Conservation (phyloP, 805 yeast genomes). For the Sugiyamaella mastotermitis region DNA sequence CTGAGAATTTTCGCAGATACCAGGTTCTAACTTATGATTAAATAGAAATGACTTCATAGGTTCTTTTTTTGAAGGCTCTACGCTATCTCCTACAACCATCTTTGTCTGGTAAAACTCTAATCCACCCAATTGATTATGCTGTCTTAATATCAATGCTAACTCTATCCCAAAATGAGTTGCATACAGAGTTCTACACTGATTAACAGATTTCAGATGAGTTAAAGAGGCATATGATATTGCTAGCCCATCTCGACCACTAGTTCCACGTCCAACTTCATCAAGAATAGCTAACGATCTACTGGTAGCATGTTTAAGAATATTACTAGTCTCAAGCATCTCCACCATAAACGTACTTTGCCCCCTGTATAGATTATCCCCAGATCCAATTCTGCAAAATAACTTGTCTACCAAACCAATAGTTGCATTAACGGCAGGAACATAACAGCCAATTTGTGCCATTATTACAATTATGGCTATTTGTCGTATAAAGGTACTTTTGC, state of each 20-base stretch:
- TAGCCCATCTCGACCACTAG: slow-evolving; percentile 77
- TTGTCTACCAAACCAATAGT: slow-evolving; percentile 67
- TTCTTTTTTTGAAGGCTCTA: slow-evolving; percentile 16
- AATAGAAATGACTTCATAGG: slow-evolving; percentile 30
- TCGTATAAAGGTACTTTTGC: slow-evolving; percentile 71
- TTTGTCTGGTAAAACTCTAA: slow-evolving; percentile 12
- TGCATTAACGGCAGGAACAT: slow-evolving; percentile 60
- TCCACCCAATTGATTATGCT: slow-evolving; percentile 22
- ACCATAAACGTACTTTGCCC: slow-evolving; percentile 91
- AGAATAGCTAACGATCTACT: slow-evolving; percentile 63
- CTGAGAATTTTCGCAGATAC: slow-evolving; percentile 68
- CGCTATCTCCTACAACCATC: no score
- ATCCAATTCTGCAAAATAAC: slow-evolving; percentile 74
- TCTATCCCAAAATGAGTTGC: slow-evolving; percentile 81
- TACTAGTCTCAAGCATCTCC: slow-evolving; percentile 81
- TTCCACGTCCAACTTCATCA: slow-evolving; percentile 89
- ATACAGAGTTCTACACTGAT: slow-evolving; percentile 69
- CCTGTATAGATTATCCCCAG: slow-evolving; percentile 66
- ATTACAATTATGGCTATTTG: slow-evolving; percentile 64
- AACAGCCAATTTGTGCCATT: slow-evolving; percentile 73
- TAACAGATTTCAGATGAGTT: slow-evolving; percentile 44
- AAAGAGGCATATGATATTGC: slow-evolving; percentile 79
- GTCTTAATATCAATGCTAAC: slow-evolving; percentile 36
- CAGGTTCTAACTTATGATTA: slow-evolving; percentile 50
- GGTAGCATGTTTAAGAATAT: slow-evolving; percentile 62